Evolutionary conservation across 441 rosid species (phyloP), one percentile per base, ranked within the genome.

Genomic region (Pelargonium fulgidum): DNA sequence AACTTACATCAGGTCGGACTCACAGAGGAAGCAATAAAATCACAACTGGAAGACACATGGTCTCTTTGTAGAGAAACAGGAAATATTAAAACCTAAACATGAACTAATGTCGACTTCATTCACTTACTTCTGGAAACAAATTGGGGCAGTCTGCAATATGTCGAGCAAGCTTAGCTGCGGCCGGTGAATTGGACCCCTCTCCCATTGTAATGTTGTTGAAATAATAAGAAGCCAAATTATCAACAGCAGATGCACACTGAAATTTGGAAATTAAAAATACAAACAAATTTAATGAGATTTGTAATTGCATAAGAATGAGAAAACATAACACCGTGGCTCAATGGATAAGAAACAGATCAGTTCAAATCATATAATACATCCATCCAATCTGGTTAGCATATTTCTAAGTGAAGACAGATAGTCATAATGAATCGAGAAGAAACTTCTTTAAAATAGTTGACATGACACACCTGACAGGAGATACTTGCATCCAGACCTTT

Each of bases 231-330:
- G 98, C 95, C 85, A 95, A 86, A 83, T 92, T 92, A 80, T 95
- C 99, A 65, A 92, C 93, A 67, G 97, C 92, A 76, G 92, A 77
- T 65, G 99, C 98, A 82, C 97, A 92, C 99, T 95, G 91, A 72
- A 78, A 83, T 16, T 12, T 76, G 72, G 65, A 71, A 24, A 67
- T 48, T 29, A 67, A 58, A 41, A 7, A 24, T 47, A 56, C 14
- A 48, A 48, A n/a, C n/a, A 48, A 48, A 48, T 11, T 48, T 48
- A 13, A 48, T 4, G 41, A 48, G 13, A 48, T 48, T 48, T 17
- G 16, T 11, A 11, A 2, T 14, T 12, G 54, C 54, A 48, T 48
- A 48, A 48, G n/a, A 48, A 48, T 11, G 16, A 14, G 41, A 36
- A 5, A 36, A 36, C 41, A 36, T 36, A 36, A 6, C 41, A 36